Base-by-base conservation (phyloP, 2,329 filamentous ascomycete genomes). In the Talaromyces sp. region DNA sequence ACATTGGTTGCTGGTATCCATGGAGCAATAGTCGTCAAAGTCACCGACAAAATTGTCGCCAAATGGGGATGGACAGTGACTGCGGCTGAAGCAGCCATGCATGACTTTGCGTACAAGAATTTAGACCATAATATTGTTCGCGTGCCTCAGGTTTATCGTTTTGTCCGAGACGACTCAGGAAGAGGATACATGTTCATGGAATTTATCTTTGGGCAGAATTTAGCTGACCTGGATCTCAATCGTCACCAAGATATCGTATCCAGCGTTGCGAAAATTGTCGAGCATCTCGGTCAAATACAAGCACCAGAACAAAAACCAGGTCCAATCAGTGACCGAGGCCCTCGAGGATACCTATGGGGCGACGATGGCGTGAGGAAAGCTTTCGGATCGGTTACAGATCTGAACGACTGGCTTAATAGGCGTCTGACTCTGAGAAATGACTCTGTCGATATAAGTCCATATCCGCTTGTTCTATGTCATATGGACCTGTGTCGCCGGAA, bases 171-270 rank as follows among this genome's bases (percentile, higher is more conserved):
- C 30, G 50, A 31, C 30, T 30, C 30, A 30, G 50, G 42, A 55
- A 64, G 47, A 54, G 65, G 65, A 1, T 66, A 63, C 34, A 53
- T 67, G 33, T 66, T 65, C 56, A 65, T 67, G 64, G 64, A 66
- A 10, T 59, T 63, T 53, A 30, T 65, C 9, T 61, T 54, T 12
- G 65, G 63, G 14, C 61, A 62, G 53, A 65, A 59, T 34, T 27
- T 67, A 36, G 30, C 28, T 10, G 50, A 30, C 16, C 30, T 52
- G 27, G 27, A 52, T 14, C 27, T 52, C 12, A 14, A 23, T 5
- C 1, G 30, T 33, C 54, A 62, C 31, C 57, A 51, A 34, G 64
- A 60, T 33, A 52, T 65, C 27, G 58, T 59, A 42, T n/a, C 63
- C 34, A 64, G 64, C 7, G 23, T 67, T 14, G 42, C 64, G 3